Percentiles rank a stretch among this genome's conserved stretches.
Conservation (phyloP, 2,329 filamentous ascomycete species). For the Fusarium sp. region DNA sequence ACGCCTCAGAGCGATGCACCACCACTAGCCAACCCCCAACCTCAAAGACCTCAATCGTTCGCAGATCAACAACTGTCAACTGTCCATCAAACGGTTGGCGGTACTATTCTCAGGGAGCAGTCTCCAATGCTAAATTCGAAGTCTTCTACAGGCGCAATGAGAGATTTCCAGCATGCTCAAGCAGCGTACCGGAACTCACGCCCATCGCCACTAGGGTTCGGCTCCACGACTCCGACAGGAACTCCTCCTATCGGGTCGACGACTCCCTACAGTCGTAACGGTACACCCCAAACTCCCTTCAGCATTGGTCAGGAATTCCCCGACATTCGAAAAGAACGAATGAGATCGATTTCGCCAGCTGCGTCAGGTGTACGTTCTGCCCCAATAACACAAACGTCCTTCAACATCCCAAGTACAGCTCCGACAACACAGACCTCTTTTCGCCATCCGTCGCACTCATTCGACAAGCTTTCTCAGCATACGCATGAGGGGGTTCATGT, state of each 20-base stretch:
- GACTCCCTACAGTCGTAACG: slow-evolving; percentile 13
- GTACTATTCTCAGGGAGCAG: slow-evolving; percentile 30
- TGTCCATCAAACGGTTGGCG: slow-evolving; percentile 32
- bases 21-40: slow-evolving; percentile 33
- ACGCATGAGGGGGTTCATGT: slow-evolving; percentile 14
- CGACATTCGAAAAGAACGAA: slow-evolving; percentile 17
- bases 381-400: slow-evolving; percentile 27
- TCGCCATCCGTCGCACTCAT: slow-evolving; percentile 36
- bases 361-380: slow-evolving; percentile 26
- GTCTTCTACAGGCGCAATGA: slow-evolving; percentile 22
- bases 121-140: slow-evolving; percentile 19
- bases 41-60: slow-evolving; percentile 32
- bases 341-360: slow-evolving; percentile 32
- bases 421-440: slow-evolving; percentile 28
- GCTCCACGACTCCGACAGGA: slow-evolving; percentile 34
- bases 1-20: slow-evolving; percentile 5
- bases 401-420: slow-evolving; percentile 32
- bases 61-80: slow-evolving; percentile 22
- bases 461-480: slow-evolving; percentile 34
- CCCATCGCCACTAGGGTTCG: slow-evolving; percentile 28
- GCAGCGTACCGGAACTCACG: slow-evolving; percentile 26
- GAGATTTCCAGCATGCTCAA: slow-evolving; percentile 21
- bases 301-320: slow-evolving; percentile 14
- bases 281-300: slow-evolving; percentile 31
- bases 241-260: slow-evolving; percentile 23